Base-by-base conservation (phyloP, 257 asterid species). In the Lithospermum erythrorhizon region DNA sequence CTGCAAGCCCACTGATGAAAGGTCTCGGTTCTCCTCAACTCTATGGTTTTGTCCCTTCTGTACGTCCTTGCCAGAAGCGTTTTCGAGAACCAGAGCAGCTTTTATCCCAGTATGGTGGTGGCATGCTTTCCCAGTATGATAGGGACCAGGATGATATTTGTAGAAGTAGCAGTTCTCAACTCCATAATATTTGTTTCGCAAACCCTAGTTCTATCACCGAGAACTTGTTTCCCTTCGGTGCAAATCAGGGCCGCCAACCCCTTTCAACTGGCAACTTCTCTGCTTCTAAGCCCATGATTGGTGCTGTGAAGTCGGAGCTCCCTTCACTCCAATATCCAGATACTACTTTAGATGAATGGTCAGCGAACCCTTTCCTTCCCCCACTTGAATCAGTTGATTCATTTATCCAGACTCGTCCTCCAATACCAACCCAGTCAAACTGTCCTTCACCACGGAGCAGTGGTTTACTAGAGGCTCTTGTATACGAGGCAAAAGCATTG, bases 311-410 rank as follows among this genome's bases (percentile, higher is more conserved):
- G 86, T 75, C 22, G 73, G 93, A 84, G 88, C 93, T 84, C 93
- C 93, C 93, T 84, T 84, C 93, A 79, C 76, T 84, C 93, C 93
- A 84, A 84, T 75, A 81, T 81, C 81, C 70, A 71, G 82, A 75
- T 60, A 75, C 84, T 55, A 67, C 58, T 65, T 61, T 68, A 59
- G 77, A 79, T 77, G 57, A 63, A 69, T 84, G 85, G 86, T 80
- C 62, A 15, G 56, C 67, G 19, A 45, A 41, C 59, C 57, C 62
- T 68, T 25, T 23, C 21, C 53, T 72, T 54, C 79, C 86, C 55
- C 69, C 70, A 67, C 80, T 76, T 8, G 83, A 83, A 62, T 63
- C 83, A 55, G 64, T 75, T 53, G 86, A 79, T 69, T 68, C 83
- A 61, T 62, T 70, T 35, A 72, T 78, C 70, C 81, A 70, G 65